These are phyloP conservation scores for Xylaria sp. DNA, from an alignment of 2,329 filamentous ascomycete genomes.

Conservation along the genomic window DNA sequence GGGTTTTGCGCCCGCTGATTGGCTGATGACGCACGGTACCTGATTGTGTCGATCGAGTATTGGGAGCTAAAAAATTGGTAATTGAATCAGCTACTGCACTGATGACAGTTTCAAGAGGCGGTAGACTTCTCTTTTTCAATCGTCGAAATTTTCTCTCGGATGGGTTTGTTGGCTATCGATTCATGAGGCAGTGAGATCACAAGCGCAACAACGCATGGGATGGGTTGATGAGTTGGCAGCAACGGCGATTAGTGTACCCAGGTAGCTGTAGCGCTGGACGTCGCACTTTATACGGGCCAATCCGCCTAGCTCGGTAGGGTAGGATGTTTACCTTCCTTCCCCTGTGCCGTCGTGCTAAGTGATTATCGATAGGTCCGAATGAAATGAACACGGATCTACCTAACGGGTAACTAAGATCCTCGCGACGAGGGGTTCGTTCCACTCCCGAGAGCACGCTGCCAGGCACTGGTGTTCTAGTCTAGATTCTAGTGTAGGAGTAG, in stretches of 20 bases:
- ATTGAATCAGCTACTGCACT: conserved; percentile 23
- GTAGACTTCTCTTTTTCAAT: conserved; percentile 36
- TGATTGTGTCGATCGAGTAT: conserved; percentile 21
- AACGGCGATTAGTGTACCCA: conserved; percentile 11
- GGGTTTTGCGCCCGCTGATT: conserved; percentile 21
- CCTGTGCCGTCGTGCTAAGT: conserved; percentile 38
- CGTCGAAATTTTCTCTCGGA: conserved; percentile 5
- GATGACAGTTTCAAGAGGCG: conserved; percentile 28
- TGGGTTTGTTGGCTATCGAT: conserved; percentile 29
- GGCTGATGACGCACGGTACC: conserved; percentile 27
- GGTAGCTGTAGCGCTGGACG: conserved; percentile 9
- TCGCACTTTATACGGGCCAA: conserved; percentile 26
- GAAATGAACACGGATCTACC: conserved; percentile 12
- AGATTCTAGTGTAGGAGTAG: neutral
- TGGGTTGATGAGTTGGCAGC: conserved; percentile 46
- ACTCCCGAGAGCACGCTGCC: neutral
- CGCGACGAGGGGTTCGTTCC: conserved; percentile 20
- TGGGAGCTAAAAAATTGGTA: conserved; percentile 27
- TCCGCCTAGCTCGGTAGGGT: conserved; percentile 16
- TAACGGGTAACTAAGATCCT: conserved; percentile 4
- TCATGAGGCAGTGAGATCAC: conserved; percentile 30
- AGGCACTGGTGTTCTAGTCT: conserved; percentile 8
- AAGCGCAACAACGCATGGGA: conserved; percentile 29
- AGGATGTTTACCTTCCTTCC: conserved; percentile 39
- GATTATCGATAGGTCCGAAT: conserved; percentile 40